Base-by-base conservation (phyloP, 768 basidiomycete genomes). In the Tricholoma hemisulphureum region DNA sequence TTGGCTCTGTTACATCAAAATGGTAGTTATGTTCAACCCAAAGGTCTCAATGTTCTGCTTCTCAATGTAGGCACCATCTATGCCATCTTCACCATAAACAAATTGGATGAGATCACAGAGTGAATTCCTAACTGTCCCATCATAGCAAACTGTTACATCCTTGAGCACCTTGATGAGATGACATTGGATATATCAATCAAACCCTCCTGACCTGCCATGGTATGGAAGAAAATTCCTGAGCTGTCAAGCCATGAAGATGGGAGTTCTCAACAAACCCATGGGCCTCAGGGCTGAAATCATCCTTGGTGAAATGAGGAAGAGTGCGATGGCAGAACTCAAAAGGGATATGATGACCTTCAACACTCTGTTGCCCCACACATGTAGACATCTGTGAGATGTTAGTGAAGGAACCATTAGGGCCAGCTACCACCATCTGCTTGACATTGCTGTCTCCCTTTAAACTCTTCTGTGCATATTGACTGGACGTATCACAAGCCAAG, bases 381-480 rank as follows among this genome's bases (percentile, higher is more conserved):
- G 95, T 95, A 16, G 96, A 96, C 97, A 98, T 98, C 76, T 99
- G 97, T 10, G 97, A 98, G 67, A 99, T 98, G 74, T 99, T 99
- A 83, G 98, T 99, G 81, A 94, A 95, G 0, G 95, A 95, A 74
- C 95, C 95, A 75, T 99, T 98, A 10, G 97, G 97, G 23, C 97
- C 97, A 9, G 97, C 95, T 6, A 96, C 93, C 68, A 98, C 96
- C 97, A 99, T 99, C 83, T 98, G 97, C 82, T 98, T 99, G 78
- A 98, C 95, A 65, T 98, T 98, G 81, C 98, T 98, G 76, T 97
- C 95, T 71, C 93, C 93, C 81, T 98, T 98, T 82, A 98, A 79
- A 69, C 89, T 89, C 76, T 94, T 89, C 76, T 98, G 94, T 16
- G 95, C 96, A 46, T 88, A 91, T 70, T 94, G 93, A 79, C 97